Evolutionary conservation across 768 basidiomycete species (phyloP).

Genomic region (Inosperma sp.): DNA sequence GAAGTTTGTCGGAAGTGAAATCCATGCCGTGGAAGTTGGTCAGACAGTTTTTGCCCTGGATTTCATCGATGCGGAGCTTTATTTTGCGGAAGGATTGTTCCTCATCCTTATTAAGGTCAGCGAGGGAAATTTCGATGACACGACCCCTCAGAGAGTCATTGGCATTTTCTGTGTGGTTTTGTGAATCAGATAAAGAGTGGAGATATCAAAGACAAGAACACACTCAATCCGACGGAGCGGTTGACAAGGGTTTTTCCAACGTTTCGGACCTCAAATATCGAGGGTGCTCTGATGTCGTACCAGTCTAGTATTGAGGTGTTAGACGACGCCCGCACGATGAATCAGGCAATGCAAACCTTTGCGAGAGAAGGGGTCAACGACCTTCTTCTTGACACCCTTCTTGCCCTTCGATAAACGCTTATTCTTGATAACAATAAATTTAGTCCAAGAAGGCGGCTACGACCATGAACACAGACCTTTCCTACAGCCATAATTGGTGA

Average conservation of each 20-base stretch:
- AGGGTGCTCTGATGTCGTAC: conserved; percentile 99
- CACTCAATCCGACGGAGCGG: conserved; percentile 96
- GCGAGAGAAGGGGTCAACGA: conserved; percentile 99
- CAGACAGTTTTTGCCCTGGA: conserved; percentile 98
- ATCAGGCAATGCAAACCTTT: conserved; percentile 62
- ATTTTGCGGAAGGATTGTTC: conserved; percentile 99
- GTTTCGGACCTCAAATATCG: conserved; percentile 93
- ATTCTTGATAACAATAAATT: conserved; percentile 53
- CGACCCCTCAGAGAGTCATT: conserved; percentile 98
- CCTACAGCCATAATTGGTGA: conserved; percentile 77
- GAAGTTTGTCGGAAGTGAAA: too few relatives aligned
- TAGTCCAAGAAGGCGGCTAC: conserved; percentile 1
- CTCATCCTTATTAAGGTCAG: conserved; percentile 98
- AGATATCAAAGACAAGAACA: conserved; percentile 33
- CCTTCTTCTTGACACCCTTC: conserved; percentile 99
- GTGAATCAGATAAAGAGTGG: conserved; percentile 7
- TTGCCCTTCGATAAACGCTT: conserved; percentile 98
- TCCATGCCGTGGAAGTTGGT: conserved; percentile 99
- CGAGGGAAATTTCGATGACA: conserved; percentile 92
- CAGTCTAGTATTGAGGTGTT: conserved; percentile 56
- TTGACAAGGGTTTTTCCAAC: conserved; percentile 99
- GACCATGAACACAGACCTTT: conserved; percentile 51
- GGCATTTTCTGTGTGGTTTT: conserved; percentile 87
- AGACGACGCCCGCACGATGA: conserved; percentile 7
- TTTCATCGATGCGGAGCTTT: conserved; percentile 93